Percentiles rank a stretch among this genome's conserved stretches.
These are phyloP conservation scores for Rhododendron vialii DNA, from an alignment of 148 eudicot species.

Conservation along the genomic window DNA sequence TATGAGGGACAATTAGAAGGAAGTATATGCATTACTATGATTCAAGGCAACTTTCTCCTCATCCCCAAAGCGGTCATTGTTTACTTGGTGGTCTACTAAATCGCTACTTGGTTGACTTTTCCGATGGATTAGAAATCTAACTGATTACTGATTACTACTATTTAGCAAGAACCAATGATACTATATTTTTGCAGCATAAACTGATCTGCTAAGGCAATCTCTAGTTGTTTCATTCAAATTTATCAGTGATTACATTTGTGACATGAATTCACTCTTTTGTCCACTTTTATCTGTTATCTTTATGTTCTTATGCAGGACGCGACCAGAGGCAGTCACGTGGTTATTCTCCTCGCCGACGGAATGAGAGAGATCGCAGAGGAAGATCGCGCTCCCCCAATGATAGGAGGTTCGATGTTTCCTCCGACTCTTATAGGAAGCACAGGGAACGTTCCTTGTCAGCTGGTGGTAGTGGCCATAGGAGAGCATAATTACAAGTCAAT, in stretches of 20 bases:
- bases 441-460: not conserved
- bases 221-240: not conserved
- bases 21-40: not conserved
- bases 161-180: not conserved
- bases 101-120: not conserved
- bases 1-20: not conserved
- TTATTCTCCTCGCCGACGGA: slow-evolving; percentile 38
- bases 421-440: not conserved
- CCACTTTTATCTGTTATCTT: not conserved
- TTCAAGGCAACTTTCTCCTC: not conserved
- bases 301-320: slow-evolving; percentile 22
- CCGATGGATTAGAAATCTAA: not conserved
- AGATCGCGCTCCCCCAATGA: slow-evolving; percentile 46
- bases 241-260: not conserved
- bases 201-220: not conserved
- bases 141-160: not conserved
- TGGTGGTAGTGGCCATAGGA: slow-evolving; percentile 4
- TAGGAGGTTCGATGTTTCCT: slow-evolving; percentile 31
- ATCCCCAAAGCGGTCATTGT: not conserved
- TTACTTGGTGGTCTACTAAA: not conserved
- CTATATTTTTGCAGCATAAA: not conserved
- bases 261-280: not conserved
- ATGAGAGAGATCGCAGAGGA: slow-evolving; percentile 46
- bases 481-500: not conserved
- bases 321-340: not conserved